Evolutionary conservation across 768 basidiomycete genomes (phyloP).

Genomic region (Tulasnella sp.): DNA sequence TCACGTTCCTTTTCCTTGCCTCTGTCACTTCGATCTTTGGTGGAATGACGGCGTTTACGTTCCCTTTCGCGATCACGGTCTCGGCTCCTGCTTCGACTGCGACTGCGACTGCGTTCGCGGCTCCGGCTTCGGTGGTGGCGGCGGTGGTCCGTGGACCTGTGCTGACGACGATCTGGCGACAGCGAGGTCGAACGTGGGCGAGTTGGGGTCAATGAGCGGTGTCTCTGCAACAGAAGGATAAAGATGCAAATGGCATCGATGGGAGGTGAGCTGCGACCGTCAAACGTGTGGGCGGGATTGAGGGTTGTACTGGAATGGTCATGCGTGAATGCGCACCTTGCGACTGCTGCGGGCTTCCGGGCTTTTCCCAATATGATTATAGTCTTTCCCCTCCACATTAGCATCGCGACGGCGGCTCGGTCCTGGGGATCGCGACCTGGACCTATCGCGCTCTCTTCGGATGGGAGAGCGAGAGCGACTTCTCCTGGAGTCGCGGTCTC

Average conservation of each 20-base stretch:
- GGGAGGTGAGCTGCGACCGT: neutral
- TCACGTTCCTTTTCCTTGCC: slow-evolving; percentile 8
- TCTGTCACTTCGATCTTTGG: slow-evolving; percentile 10
- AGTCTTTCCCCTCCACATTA: neutral
- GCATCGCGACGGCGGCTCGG: slow-evolving; percentile 8
- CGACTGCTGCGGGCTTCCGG: slow-evolving; percentile 1
- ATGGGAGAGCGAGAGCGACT: neutral
- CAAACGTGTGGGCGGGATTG: slow-evolving; percentile 12
- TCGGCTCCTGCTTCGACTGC: neutral
- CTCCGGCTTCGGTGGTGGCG: slow-evolving; percentile 1
- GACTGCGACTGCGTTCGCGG: slow-evolving; percentile 10
- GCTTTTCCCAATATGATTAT: slow-evolving; percentile 1
- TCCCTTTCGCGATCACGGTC: neutral
- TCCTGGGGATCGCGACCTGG: slow-evolving; percentile 14
- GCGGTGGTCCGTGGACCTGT: neutral
- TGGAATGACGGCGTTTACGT: slow-evolving; percentile 6
- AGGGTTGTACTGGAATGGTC: neutral
- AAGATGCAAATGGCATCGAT: slow-evolving; percentile 9
- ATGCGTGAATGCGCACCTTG: neutral
- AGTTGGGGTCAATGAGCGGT: neutral
- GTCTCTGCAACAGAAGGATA: slow-evolving; percentile 1
- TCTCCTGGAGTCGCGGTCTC: slow-evolving; percentile 11
- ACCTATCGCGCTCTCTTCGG: neutral
- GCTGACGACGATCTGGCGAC: slow-evolving; percentile 1
- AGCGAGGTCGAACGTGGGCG: slow-evolving; percentile 8